A percentile compares a stretch with the other conserved stretches of the same genome.
These are phyloP conservation scores for Penicillium brevicompactum DNA, from an alignment of 2,329 filamentous ascomycete genomes.

Conservation along the genomic window DNA sequence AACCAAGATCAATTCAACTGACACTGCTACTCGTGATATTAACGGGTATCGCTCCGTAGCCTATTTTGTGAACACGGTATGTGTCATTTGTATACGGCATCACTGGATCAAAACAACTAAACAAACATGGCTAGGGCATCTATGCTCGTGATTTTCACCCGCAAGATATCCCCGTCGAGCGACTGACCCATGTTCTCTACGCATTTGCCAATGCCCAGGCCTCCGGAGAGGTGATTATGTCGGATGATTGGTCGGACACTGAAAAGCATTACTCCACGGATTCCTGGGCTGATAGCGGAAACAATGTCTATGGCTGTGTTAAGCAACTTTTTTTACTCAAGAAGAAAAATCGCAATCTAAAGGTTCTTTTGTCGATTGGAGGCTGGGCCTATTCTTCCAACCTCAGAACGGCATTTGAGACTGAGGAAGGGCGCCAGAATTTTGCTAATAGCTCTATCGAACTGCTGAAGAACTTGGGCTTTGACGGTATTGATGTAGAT, in stretches of 20 bases:
- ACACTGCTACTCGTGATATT: background rate
- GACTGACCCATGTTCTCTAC: slow-evolving; percentile 90
- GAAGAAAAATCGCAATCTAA: slow-evolving; percentile 73
- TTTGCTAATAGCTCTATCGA: slow-evolving; percentile 72
- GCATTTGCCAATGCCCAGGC: slow-evolving; percentile 84
- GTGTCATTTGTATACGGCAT: background rate
- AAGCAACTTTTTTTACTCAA: slow-evolving; percentile 78
- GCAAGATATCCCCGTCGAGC: slow-evolving; percentile 76
- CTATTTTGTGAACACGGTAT: slow-evolving; percentile 52
- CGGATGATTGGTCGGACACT: slow-evolving; percentile 68
- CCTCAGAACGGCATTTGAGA: slow-evolving; percentile 68
- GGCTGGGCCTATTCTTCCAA: slow-evolving; percentile 78
- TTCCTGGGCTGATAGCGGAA: slow-evolving; percentile 66
- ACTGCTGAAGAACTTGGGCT: slow-evolving; percentile 75
- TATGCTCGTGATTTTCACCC: slow-evolving; percentile 85
- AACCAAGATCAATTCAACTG: background rate
- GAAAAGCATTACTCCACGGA: slow-evolving; percentile 71
- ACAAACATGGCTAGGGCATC: slow-evolving; percentile 62
- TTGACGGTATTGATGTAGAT: slow-evolving; percentile 53
- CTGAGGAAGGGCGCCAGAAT: slow-evolving; percentile 56
- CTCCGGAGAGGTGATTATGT: slow-evolving; percentile 79
- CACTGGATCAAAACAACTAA: background rate
- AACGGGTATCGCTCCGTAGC: slow-evolving; percentile 38
- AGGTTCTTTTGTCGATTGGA: slow-evolving; percentile 79
- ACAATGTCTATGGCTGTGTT: slow-evolving; percentile 74